phyloP scores from a whole-genome alignment of 2,329 filamentous ascomycete genomes.

The Xylogone sp. region DNA sequence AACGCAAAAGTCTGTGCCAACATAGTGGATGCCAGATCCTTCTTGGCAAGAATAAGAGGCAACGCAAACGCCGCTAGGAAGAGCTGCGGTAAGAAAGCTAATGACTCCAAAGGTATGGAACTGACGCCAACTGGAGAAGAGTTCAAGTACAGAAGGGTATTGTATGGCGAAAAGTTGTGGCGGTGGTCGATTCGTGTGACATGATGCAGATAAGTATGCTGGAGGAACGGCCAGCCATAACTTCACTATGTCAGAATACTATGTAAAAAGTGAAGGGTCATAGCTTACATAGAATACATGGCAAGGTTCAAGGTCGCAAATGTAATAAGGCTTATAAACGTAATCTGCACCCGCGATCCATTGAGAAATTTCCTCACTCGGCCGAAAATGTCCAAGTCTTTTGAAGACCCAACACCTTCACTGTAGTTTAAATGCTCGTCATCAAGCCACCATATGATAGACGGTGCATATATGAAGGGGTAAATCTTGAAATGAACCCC shows the following conservation, averaged over 20 bases:
- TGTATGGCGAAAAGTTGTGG: slow-evolving; percentile 98
- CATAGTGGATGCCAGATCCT: slow-evolving; percentile 78
- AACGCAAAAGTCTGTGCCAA: slow-evolving; percentile 96
- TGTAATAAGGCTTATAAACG: slow-evolving; percentile 62
- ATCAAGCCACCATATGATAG: slow-evolving; percentile 79
- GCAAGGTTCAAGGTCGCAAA: slow-evolving; percentile 70
- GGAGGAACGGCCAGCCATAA: slow-evolving; percentile 77
- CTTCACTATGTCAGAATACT: slow-evolving; percentile 32
- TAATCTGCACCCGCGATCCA: slow-evolving; percentile 51
- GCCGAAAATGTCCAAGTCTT: slow-evolving; percentile 22
- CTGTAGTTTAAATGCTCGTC: slow-evolving; percentile 37
- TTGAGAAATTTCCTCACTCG: slow-evolving; percentile 44
- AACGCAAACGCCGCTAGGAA: slow-evolving; percentile 74
- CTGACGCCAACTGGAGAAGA: slow-evolving; percentile 54
- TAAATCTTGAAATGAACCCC: slow-evolving; percentile 98
- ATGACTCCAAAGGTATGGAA: slow-evolving; percentile 58
- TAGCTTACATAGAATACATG: slow-evolving; percentile 72
- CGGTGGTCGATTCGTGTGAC: slow-evolving; percentile 90
- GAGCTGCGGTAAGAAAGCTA: slow-evolving; percentile 88
- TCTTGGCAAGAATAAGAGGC: slow-evolving; percentile 73
- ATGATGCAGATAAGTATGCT: slow-evolving; percentile 92
- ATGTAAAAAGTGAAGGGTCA: background rate
- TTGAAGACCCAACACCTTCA: background rate
- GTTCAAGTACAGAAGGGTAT: slow-evolving; percentile 81
- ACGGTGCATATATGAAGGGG: slow-evolving; percentile 88